Evolutionary conservation across 345 rosid species (phyloP).

Genomic region (Ceriops decandra): DNA sequence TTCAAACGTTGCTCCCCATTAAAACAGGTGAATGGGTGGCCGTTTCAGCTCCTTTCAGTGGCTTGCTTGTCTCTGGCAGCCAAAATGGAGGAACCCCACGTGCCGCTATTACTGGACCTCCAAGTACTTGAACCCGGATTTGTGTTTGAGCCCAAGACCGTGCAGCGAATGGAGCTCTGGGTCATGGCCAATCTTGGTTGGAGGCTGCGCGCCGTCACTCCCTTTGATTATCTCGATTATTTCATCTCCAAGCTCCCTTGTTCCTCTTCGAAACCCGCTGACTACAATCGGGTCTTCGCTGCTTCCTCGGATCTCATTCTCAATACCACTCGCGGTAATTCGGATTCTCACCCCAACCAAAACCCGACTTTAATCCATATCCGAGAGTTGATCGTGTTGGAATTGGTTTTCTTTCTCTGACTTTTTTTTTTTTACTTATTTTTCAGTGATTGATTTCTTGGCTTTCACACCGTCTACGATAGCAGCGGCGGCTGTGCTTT

Average conservation of each 20-base stretch:
- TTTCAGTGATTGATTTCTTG: conserved; percentile 57
- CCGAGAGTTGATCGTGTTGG: neutral
- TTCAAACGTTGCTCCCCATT: too few species aligned
- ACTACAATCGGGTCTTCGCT: conserved; percentile 24
- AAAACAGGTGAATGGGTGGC: conserved; percentile 41
- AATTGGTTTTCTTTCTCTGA: neutral
- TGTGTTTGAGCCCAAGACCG: conserved; percentile 46
- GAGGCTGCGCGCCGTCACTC: conserved; percentile 53
- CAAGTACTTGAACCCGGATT: conserved; percentile 49
- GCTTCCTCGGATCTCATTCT: conserved; percentile 53
- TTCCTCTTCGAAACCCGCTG: conserved; percentile 15
- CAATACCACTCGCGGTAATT: conserved; percentile 49
- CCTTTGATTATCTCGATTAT: conserved; percentile 48
- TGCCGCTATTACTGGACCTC: conserved; percentile 50
- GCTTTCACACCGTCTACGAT: conserved; percentile 45
- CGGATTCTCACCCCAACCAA: conserved; percentile 1
- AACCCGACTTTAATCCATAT: neutral
- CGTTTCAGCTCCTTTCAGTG: conserved; percentile 65
- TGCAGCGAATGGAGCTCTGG: conserved; percentile 58
- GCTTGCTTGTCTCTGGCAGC: conserved; percentile 69
- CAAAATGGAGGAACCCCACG: conserved; percentile 53
- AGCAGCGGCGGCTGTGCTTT: conserved; percentile 53
- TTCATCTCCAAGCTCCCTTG: conserved; percentile 37
- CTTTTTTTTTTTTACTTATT: neutral
- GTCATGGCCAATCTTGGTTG: conserved; percentile 51